phyloP scores from a whole-genome alignment of 1,139 yeast species.

The Candida glucosophila region DNA sequence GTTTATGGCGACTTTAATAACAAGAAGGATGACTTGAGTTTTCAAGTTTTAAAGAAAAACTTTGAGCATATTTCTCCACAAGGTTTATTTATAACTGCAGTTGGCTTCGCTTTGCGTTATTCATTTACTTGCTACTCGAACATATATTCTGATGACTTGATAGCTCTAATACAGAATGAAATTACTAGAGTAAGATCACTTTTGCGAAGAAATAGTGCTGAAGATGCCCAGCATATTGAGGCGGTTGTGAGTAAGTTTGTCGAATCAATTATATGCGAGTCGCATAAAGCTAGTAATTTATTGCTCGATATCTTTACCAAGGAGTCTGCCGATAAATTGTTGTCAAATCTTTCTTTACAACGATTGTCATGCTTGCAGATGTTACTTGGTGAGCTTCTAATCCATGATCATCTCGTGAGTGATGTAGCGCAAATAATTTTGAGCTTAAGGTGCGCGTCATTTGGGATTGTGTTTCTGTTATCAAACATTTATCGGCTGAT shows the following conservation, averaged over 20 bases:
- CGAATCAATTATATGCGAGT: conserved; percentile 46
- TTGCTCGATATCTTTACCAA: conserved; percentile 53
- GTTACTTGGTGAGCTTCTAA: conserved; percentile 49
- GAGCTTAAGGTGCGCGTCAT: conserved; percentile 62
- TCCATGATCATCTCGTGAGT: conserved; percentile 38
- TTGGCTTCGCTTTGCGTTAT: conserved; percentile 57
- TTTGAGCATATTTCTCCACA: conserved; percentile 13
- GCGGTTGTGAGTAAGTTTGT: conserved; percentile 27
- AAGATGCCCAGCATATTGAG: conserved; percentile 8
- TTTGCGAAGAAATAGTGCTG: conserved; percentile 10
- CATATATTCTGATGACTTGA: conserved; percentile 57
- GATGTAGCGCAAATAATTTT: conserved; percentile 62
- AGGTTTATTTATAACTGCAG: conserved; percentile 36
- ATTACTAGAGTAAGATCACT: conserved; percentile 19
- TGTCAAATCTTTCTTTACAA: conserved; percentile 69
- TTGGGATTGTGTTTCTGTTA: conserved; percentile 67
- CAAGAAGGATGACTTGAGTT: conserved; percentile 12
- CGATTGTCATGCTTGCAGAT: conserved; percentile 57
- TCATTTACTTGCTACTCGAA: conserved; percentile 62
- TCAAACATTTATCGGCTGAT: conserved; percentile 52
- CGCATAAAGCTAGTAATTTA: conserved; percentile 62
- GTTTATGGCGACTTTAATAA: conserved; percentile 23
- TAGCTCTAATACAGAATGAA: conserved; percentile 45
- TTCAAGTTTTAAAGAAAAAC: conserved; percentile 22
- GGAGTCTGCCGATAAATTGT: conserved; percentile 61